Base-by-base conservation (phyloP, 2,329 filamentous ascomycete species). In the Fusarium abutilonis region DNA sequence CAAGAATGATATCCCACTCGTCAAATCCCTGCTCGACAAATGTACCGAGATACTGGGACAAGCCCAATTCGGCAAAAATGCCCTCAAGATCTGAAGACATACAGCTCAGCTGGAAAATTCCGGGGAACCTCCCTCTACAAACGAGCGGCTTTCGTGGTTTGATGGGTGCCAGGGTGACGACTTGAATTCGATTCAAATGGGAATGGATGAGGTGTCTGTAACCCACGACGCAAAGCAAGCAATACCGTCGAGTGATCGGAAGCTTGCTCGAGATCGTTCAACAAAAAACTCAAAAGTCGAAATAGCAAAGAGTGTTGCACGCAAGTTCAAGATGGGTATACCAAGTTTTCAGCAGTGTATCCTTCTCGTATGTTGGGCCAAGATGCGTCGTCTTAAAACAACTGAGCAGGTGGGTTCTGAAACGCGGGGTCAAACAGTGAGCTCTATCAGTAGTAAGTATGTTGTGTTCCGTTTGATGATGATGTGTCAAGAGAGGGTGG, bases 11-110 rank as follows among this genome's bases (percentile, higher is more conserved):
- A 31, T 92, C 89, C 91, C 91, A 94, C 10, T 88, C 87, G 74
- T 95, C 91, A 74, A 95, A 95, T 4, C 91, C 91, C 76, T 94
- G 90, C 49, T 91, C 86, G 39, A 91, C 74, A 68, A 95, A 91
- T 52, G 81, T 78, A 66, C 88, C 82, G 57, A 91, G 83, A 78
- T 95, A 94, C 77, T 93, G 89, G 77, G 86, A 81, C 75, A 95
- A 83, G 73, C 90, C 91, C 81, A 94, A 82, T 81, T 91, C 89
- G 77, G 85, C 83, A 73, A 94, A 87, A 66, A 89, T 84, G 34
- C 82, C 77, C 66, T 82, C 84, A 70, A 95, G 80, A 75, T 86
- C 83, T 64, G 77, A 78, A 82, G 82, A 86, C 78, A 79, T 79
- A 59, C 66, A 72, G 71, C 52, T 69, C 61, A 63, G 51, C 62